These are phyloP conservation scores for Pythium oligandrum DNA, from an alignment of 352 stramenopile genomes.

Conservation along the genomic window DNA sequence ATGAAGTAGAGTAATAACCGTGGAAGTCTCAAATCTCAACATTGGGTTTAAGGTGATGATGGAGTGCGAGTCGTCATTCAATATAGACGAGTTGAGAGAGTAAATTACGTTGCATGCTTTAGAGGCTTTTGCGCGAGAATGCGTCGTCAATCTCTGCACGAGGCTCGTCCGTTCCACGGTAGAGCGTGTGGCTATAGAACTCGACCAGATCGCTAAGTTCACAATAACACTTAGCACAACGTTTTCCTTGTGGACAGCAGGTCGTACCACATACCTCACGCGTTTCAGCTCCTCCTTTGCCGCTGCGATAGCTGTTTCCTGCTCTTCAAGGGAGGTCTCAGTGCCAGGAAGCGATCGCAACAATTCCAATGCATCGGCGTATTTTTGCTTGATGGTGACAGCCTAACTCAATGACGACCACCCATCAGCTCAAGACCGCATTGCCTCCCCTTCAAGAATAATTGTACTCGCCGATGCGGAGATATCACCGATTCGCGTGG, in stretches of 20 bases:
- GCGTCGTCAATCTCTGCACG: slow-evolving; percentile 82
- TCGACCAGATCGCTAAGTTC: slow-evolving; percentile 58
- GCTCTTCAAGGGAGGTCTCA: slow-evolving; percentile 72
- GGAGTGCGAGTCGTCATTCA: neutral
- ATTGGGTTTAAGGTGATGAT: slow-evolving; percentile 5
- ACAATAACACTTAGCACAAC: slow-evolving; percentile 2
- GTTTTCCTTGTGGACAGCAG: slow-evolving; percentile 1
- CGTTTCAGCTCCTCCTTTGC: slow-evolving; percentile 71
- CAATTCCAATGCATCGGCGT: slow-evolving; percentile 58
- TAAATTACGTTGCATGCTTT: slow-evolving; percentile 3
- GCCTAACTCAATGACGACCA: slow-evolving; percentile 27
- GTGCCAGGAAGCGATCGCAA: slow-evolving; percentile 67
- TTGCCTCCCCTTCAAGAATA: slow-evolving; percentile 1
- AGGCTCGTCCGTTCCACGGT: slow-evolving; percentile 77
- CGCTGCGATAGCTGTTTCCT: slow-evolving; percentile 63
- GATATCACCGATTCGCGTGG: slow-evolving; percentile 72
- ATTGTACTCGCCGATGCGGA: slow-evolving; percentile 52
- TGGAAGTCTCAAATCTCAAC: slow-evolving; percentile 1
- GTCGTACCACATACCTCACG: slow-evolving; percentile 39
- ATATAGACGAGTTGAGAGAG: no score
- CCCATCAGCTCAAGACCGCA: neutral
- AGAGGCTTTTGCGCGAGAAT: slow-evolving; percentile 79
- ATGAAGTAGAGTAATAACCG: slow-evolving; percentile 49
- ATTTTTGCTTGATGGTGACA: slow-evolving; percentile 73
- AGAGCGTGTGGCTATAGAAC: slow-evolving; percentile 84